Percentiles rank a stretch among this genome's conserved stretches.
These are phyloP conservation scores for Mycena albidolilacea DNA, from an alignment of 768 basidiomycete species.

Conservation along the genomic window DNA sequence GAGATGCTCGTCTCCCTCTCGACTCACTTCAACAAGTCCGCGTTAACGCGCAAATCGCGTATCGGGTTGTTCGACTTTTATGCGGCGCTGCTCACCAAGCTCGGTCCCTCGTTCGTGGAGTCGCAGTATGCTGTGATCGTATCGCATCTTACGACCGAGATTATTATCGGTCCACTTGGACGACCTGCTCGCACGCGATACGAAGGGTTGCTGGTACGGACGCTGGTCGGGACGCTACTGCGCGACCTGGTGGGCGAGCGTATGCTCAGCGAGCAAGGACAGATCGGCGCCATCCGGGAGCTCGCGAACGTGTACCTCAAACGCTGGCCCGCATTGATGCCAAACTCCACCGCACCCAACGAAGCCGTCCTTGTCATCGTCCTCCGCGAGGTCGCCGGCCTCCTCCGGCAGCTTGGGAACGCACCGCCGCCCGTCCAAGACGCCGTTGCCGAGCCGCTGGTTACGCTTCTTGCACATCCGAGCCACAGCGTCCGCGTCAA, in stretches of 20 bases:
- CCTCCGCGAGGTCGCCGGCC: slow-evolving; percentile 86
- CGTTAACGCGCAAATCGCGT: slow-evolving; percentile 76
- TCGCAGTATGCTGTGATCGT: slow-evolving; percentile 85
- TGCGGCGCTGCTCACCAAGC: slow-evolving; percentile 77
- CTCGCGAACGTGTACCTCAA: slow-evolving; percentile 86
- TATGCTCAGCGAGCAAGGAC: slow-evolving; percentile 94
- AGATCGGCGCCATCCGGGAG: slow-evolving; percentile 92
- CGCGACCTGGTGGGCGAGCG: slow-evolving; percentile 90
- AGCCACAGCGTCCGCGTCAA: slow-evolving; percentile 89
- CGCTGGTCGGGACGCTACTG: slow-evolving; percentile 82
- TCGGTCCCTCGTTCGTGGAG: slow-evolving; percentile 88
- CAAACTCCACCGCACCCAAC: slow-evolving; percentile 80
- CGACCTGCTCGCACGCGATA: slow-evolving; percentile 66
- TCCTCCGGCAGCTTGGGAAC: slow-evolving; percentile 92
- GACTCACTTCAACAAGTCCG: slow-evolving; percentile 82
- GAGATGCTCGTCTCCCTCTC: slow-evolving; percentile 92
- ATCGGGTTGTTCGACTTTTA: slow-evolving; percentile 95
- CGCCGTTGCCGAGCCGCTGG: slow-evolving; percentile 86
- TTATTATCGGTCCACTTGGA: slow-evolving; percentile 74
- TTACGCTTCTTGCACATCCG: slow-evolving; percentile 89
- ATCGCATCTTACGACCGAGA: slow-evolving; percentile 83
- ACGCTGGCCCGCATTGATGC: slow-evolving; percentile 95
- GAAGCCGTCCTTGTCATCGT: slow-evolving; percentile 80
- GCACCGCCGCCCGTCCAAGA: slow-evolving; percentile 92
- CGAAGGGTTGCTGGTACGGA: slow-evolving; percentile 81